Evolutionary conservation across 2,329 filamentous ascomycete species (phyloP), one percentile per base, ranked within the genome.

Genomic region (Epichloe gansuensis): DNA sequence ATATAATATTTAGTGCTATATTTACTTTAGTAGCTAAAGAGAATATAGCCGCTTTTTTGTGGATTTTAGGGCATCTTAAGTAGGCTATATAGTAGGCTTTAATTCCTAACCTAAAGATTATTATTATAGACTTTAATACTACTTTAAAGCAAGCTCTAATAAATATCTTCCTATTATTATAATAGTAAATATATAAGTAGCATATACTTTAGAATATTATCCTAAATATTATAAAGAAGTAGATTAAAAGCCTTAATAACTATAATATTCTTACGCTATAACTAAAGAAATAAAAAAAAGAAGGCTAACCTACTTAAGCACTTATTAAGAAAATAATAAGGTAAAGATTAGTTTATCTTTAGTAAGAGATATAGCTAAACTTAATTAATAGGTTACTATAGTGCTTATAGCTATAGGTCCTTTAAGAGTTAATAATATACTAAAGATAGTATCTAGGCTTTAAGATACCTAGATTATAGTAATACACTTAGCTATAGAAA

Each of bases 141-240:
- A 8, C 46, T 25, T 11, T 48, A 38, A 48, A 48, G 36, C 15
- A 3, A 21, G 13, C 46, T 17, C 46, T 48, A 17, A 38, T 6
- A 48, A 27, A 40, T 40, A 40, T 40, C 35, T 39, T 48, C 17
- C 46, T n/a, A 3, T 39, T 12, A 23, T 21, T 8, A 1, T 9
- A 48, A 39, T 25, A 48, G 46, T 5, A 48, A 35, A 23, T 48
- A 35, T 40, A 13, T 48, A 39, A 21, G 35, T 48, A 27, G 46
- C 36, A 48, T 9, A 39, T 48, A 48, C 46, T 48, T 35, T n/a
- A 48, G 31, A 48, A 48, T 39, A 48, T 48, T 17, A 27, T 48
- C 13, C 36, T 48, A 7, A 48, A 48, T 39, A 48, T 48, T 17
- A 40, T 2, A 31, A 48, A 48, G 36, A 48, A 48, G 23, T 48